Evolutionary conservation across 2,329 filamentous ascomycete genomes (phyloP).

Genomic region (Epicoccum sorghinum): DNA sequence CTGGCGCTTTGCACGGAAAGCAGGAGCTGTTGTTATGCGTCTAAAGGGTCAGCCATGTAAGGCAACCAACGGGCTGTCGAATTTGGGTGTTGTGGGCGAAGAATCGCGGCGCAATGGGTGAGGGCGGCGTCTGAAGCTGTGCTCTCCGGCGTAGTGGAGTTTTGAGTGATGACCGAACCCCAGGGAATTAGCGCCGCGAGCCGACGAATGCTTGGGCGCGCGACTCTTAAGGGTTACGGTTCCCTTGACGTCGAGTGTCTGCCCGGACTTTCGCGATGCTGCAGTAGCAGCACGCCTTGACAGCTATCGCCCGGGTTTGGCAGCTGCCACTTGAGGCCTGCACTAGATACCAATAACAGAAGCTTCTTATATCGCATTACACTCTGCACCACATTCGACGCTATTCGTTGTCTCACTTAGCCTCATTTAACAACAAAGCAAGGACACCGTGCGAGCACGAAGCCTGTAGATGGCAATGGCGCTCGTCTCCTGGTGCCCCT

Average conservation of each 20-base stretch:
- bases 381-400: constrained; percentile 5
- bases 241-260: constrained; percentile 9
- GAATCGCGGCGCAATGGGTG: constrained; percentile 26
- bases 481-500: constrained; percentile 17
- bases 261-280: constrained; percentile 21
- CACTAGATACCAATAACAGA: constrained; percentile 2
- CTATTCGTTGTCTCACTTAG: background rate
- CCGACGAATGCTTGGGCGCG: constrained; percentile 16
- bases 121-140: constrained; percentile 17
- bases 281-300: constrained; percentile 15
- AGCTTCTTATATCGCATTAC: constrained; percentile 19
- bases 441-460: constrained; percentile 20
- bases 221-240: constrained; percentile 5
- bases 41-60: constrained; percentile 40
- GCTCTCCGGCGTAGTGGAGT: constrained; percentile 26
- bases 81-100: constrained; percentile 16
- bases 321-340: constrained; percentile 14
- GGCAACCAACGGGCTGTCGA: constrained; percentile 18
- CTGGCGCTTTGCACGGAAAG: constrained; percentile 17
- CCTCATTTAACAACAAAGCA: constrained; percentile 17
- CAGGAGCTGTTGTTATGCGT: constrained; percentile 21
- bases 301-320: constrained; percentile 6
- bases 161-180: constrained; percentile 26
- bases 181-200: constrained; percentile 28
- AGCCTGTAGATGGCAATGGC: constrained; percentile 9